A percentile compares a stretch with the other conserved stretches of the same genome.
These are phyloP conservation scores for Entomortierella chlamydospora DNA, from an alignment of 192 early-diverging fungal genomes.

Conservation along the genomic window DNA sequence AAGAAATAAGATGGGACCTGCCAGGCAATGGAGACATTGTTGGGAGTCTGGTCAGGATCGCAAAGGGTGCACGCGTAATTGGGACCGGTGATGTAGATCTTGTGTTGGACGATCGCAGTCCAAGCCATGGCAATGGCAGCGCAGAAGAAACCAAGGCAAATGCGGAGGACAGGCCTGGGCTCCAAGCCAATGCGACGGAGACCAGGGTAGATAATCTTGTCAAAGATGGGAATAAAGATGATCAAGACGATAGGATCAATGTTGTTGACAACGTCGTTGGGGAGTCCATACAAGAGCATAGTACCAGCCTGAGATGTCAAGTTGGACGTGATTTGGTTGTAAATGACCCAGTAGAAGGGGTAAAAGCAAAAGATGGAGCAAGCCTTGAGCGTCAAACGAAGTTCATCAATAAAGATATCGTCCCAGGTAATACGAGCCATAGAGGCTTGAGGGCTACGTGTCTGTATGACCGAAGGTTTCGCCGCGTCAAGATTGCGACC, in stretches of 20 bases:
- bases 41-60: conserved; percentile 47
- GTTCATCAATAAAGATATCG: conserved; percentile 79
- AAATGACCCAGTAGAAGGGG: conserved; percentile 82
- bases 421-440: conserved; percentile 65
- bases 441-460: conserved; percentile 28
- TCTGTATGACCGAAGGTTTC: conserved; percentile 65
- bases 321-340: conserved; percentile 72
- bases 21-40: conserved; percentile 67
- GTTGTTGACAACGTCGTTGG: conserved; percentile 77
- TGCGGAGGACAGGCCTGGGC: conserved; percentile 72
- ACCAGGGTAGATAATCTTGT: conserved; percentile 69
- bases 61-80: conserved; percentile 63
- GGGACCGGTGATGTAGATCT: conserved; percentile 68
- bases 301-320: conserved; percentile 69
- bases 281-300: conserved; percentile 66
- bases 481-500: conserved; percentile 69
- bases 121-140: conserved; percentile 68
- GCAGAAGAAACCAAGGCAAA: conserved; percentile 75
- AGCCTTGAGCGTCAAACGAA: conserved; percentile 66
- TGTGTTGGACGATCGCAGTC: conserved; percentile 69
- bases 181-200: conserved; percentile 62
- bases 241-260: conserved; percentile 76
- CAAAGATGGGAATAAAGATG: conserved; percentile 77
- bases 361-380: conserved; percentile 78
- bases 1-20: conserved; percentile 72